These are phyloP conservation scores for Trypanosoma avium DNA, from an alignment of 208 protist species.

Conservation along the genomic window DNA sequence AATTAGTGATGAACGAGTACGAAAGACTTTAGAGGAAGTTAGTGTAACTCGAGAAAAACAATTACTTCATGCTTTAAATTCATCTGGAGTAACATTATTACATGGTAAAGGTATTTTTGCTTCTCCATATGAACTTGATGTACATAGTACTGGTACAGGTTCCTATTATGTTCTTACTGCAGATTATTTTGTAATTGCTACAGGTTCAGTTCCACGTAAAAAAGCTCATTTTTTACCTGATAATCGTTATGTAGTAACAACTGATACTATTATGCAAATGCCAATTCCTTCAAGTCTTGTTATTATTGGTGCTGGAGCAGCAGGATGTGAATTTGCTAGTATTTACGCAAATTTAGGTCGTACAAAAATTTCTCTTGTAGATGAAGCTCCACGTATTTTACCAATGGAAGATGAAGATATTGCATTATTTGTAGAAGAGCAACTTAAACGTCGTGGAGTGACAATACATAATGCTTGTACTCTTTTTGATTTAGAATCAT, in stretches of 20 bases:
- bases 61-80: slow-evolving; percentile 25
- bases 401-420: slow-evolving; percentile 70
- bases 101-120: slow-evolving; percentile 60
- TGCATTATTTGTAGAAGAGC: slow-evolving; percentile 41
- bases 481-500: slow-evolving; percentile 56
- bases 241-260: slow-evolving; percentile 41
- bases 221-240: slow-evolving; percentile 46
- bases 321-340: slow-evolving; percentile 77
- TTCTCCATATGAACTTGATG: slow-evolving; percentile 48
- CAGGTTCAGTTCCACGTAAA: slow-evolving; percentile 45
- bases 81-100: slow-evolving; percentile 52
- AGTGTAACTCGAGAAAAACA: slow-evolving; percentile 45
- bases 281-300: slow-evolving; percentile 64
- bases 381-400: slow-evolving; percentile 57
- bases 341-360: slow-evolving; percentile 66
- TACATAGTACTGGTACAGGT: slow-evolving; percentile 41
- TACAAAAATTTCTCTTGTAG: slow-evolving; percentile 56
- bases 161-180: slow-evolving; percentile 57
- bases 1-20: slow-evolving; percentile 39
- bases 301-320: slow-evolving; percentile 60
- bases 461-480: slow-evolving; percentile 48
- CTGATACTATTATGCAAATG: slow-evolving; percentile 50
- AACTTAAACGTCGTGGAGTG: slow-evolving; percentile 46
- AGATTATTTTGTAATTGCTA: slow-evolving; percentile 79
- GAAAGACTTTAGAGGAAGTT: slow-evolving; percentile 33